Percentiles rank a stretch among this genome's conserved stretches.
These are phyloP conservation scores for Pseudomonodictys pantanalensis DNA, from an alignment of 495 filamentous ascomycete genomes.

Conservation along the genomic window DNA sequence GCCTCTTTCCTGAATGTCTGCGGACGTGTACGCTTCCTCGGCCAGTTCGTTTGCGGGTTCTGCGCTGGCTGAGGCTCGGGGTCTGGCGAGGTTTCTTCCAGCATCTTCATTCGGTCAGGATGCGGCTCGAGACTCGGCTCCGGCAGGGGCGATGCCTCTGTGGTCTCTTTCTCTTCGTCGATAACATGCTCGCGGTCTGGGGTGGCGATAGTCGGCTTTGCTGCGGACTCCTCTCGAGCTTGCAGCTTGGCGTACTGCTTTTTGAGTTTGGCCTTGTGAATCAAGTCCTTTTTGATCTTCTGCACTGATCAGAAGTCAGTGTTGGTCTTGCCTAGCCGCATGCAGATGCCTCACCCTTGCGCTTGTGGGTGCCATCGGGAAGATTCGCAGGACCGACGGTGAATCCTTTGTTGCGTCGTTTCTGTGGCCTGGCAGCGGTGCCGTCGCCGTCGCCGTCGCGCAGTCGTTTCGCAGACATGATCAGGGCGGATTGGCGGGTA, in stretches of 20 bases:
- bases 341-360: slow-evolving; percentile 62
- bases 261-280: slow-evolving; percentile 90
- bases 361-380: slow-evolving; percentile 85
- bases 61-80: slow-evolving; percentile 35
- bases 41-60: slow-evolving; percentile 27
- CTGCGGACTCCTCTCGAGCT: slow-evolving; percentile 41
- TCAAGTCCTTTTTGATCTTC: slow-evolving; percentile 88
- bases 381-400: slow-evolving; percentile 87
- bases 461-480: slow-evolving; percentile 65
- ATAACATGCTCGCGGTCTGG: too few relatives aligned
- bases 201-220: slow-evolving; percentile 28
- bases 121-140: slow-evolving; percentile 56
- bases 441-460: slow-evolving; percentile 27
- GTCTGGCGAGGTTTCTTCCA: slow-evolving; percentile 46
- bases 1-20: slow-evolving; percentile 75
- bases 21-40: slow-evolving; percentile 50
- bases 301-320: slow-evolving; percentile 55
- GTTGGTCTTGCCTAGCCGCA: neutral
- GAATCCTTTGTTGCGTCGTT: slow-evolving; percentile 63
- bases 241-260: slow-evolving; percentile 90
- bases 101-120: slow-evolving; percentile 67
- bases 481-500: slow-evolving; percentile 22
- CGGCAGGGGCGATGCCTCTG: slow-evolving; percentile 4
- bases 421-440: slow-evolving; percentile 37
- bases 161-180: neutral